Conservation (phyloP, 176 grass and related monocot species). For the Puccinellia tenuiflora region DNA sequence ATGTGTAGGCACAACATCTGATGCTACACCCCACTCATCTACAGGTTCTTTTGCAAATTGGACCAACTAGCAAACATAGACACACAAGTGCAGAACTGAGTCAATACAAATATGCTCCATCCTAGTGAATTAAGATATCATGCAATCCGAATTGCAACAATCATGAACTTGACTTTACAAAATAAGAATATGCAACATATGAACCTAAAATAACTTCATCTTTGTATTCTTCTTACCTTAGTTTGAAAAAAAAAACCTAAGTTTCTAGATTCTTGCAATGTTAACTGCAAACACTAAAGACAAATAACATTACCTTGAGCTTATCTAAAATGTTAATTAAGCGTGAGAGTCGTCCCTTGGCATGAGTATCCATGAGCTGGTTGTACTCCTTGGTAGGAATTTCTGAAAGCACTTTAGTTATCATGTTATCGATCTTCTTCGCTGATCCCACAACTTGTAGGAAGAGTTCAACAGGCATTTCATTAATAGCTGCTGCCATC, state of each 20-base stretch:
- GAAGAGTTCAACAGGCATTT: constrained; percentile 90
- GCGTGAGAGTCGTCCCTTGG: constrained; percentile 60
- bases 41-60: constrained; percentile 44
- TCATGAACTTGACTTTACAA: not conserved
- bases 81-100: not conserved
- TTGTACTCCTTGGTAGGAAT: constrained; percentile 60
- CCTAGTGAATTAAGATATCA: not conserved
- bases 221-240: not conserved
- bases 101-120: not conserved
- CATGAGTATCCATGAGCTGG: constrained; percentile 53
- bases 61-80: constrained; percentile 52
- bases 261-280: not conserved
- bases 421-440: constrained; percentile 85
- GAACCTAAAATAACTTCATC: not conserved
- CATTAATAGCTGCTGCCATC: constrained; percentile 58
- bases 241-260: not conserved
- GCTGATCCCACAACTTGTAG: constrained; percentile 90
- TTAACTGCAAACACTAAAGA: constrained; percentile 2
- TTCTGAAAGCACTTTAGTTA: constrained; percentile 61
- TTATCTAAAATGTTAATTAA: constrained; percentile 72
- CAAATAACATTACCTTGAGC: constrained; percentile 56
- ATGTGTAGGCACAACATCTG: constrained; percentile 50
- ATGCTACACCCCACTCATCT: constrained; percentile 37
- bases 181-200: not conserved
- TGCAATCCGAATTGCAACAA: constrained; percentile 2